phyloP scores from a whole-genome alignment of 2,329 filamentous ascomycete species.

The Escovopsis sp. region DNA sequence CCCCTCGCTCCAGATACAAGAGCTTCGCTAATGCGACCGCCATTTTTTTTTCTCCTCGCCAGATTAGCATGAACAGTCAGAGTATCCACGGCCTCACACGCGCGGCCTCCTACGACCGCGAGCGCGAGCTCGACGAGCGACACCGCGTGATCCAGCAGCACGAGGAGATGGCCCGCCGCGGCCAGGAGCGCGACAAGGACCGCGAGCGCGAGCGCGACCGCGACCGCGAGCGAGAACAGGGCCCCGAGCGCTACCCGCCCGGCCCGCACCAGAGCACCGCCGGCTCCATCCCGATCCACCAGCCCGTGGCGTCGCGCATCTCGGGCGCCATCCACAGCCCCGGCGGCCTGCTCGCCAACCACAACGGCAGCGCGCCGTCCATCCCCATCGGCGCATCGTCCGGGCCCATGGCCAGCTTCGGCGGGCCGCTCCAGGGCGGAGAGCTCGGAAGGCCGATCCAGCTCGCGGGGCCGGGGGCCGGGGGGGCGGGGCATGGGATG shows the following conservation, averaged over 20 bases:
- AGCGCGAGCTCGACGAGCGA: conserved; percentile 34
- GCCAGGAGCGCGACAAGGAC: conserved; percentile 47
- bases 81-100: conserved; percentile 26
- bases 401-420: conserved; percentile 35
- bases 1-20: too few species aligned
- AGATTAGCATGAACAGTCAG: conserved; percentile 31
- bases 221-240: not conserved
- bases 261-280: conserved; percentile 71
- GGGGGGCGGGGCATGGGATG: conserved; percentile 37
- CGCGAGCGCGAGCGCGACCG: conserved; percentile 46
- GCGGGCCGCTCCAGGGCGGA: conserved; percentile 35
- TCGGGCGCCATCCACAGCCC: conserved; percentile 79
- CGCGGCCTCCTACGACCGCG: conserved; percentile 30
- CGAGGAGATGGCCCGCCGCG: conserved; percentile 36
- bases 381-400: conserved; percentile 38
- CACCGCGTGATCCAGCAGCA: conserved; percentile 32
- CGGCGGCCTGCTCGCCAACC: conserved; percentile 69
- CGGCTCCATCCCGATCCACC: conserved; percentile 81
- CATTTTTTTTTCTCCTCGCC: not conserved
- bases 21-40: not conserved
- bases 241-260: conserved; percentile 50
- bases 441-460: conserved; percentile 37
- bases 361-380: conserved; percentile 43
- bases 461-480: conserved; percentile 34
- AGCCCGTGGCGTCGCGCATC: conserved; percentile 75